Evolutionary conservation across 2,329 filamentous ascomycete species (phyloP), one percentile per base, ranked within the genome.

Genomic region (Fusarium phyllophilum): DNA sequence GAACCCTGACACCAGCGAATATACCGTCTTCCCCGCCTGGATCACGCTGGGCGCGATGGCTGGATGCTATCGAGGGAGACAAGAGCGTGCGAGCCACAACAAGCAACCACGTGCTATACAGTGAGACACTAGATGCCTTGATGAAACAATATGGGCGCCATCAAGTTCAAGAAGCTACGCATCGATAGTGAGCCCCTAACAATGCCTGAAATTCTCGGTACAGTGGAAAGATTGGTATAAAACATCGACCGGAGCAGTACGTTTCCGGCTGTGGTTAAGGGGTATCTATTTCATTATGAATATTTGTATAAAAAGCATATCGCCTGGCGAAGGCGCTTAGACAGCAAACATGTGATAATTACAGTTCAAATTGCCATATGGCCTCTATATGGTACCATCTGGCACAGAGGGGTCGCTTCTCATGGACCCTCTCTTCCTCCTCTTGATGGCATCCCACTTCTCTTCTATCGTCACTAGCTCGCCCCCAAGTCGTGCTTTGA

Each of bases 41-140:
- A 3, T 89, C 86, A 68, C 85, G 93, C 12, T 94, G 91, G 91
- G 88, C 87, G 34, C 85, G 83, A 51, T 95, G 93, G 93, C 85
- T 94, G 11, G 85, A 90, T 36, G 93, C 93, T 1, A 87, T 95
- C 58, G 92, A 94, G 79, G 78, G 78, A 1, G 88, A 93, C 70
- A 85, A 86, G 39, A 87, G 90, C 68, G 87, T 95, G 13, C 85
- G 85, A 79, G 89, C 88, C 36, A 95, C 93, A 20, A 93, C 90
- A 29, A 94, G 92, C 78, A 85, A 84, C 7, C 88, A 91, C 72
- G 82, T 83, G 20, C 70, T 87, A 29, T 88, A 88, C 64, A 46
- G 80, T 6, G 83, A 86, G 88, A 94, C 87, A 81, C 89, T 84
- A 74, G 91, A 86, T 87, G 89, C 87, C 86, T 85, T 79, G 29